Evolutionary conservation across 208 protist genomes (phyloP).

Genomic region (Borovskyia barvae): DNA sequence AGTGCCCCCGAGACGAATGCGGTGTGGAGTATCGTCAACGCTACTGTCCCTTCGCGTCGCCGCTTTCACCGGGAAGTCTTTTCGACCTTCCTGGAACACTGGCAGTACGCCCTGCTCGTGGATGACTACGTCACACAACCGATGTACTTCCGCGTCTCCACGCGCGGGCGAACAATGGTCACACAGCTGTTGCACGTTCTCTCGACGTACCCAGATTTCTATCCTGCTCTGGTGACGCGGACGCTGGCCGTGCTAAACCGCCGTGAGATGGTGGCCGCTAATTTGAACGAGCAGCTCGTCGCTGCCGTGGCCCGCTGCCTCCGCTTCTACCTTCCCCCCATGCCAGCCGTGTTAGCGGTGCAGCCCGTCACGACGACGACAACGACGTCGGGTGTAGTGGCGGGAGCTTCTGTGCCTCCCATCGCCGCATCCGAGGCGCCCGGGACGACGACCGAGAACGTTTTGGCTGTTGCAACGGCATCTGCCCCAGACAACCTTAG

Average conservation of each 20-base stretch:
- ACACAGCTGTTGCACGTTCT: conserved; percentile 66
- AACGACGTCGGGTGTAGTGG: not conserved
- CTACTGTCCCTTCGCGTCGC: conserved; percentile 40
- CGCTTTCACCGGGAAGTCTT: conserved; percentile 66
- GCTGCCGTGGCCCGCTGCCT: conserved; percentile 45
- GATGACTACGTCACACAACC: conserved; percentile 76
- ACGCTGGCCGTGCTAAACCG: conserved; percentile 49
- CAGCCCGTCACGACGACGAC: conserved; percentile 3
- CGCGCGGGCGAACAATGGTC: conserved; percentile 43
- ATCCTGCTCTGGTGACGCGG: conserved; percentile 53
- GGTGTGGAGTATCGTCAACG: conserved; percentile 43
- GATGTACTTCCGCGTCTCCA: conserved; percentile 24
- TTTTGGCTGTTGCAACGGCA: not conserved
- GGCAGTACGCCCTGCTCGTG: conserved; percentile 78
- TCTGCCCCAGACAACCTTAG: not conserved
- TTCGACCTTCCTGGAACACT: conserved; percentile 46
- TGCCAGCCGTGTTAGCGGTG: conserved; percentile 15
- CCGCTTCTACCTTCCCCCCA: conserved; percentile 39
- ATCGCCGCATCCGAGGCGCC: too few relatives aligned
- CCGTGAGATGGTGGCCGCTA: conserved; percentile 39
- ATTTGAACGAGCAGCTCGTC: conserved; percentile 58
- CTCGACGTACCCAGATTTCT: conserved; percentile 57
- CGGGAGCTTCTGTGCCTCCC: not conserved
- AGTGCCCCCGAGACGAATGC: conserved; percentile 29
- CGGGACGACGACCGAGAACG: too few relatives aligned